Evolutionary conservation across 306 rosid genomes (phyloP), one percentile per base, ranked within the genome.

Genomic region (Argentina anserina): DNA sequence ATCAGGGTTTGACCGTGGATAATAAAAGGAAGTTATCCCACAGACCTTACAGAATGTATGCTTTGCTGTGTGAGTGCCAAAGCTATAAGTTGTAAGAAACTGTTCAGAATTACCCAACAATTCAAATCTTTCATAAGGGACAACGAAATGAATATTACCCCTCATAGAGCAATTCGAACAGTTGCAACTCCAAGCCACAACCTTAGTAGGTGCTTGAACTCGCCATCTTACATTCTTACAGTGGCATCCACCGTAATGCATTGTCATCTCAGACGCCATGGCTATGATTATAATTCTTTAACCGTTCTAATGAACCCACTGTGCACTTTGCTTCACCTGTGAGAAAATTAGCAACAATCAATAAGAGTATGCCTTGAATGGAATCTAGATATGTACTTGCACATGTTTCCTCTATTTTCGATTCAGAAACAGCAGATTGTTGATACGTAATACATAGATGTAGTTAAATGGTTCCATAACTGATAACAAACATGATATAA

Each of bases 1-100:
- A 79, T 93, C 97, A 14, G 94, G 97, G 74, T 93, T 93, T 9
- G 94, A 91, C 42, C 96, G 98, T 2, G 96, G 96, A 80, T 71
- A 50, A 71, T 78, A 93, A 77, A 91, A 93, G 4, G 98, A 93
- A 66, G 97, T 89, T 74, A 93, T 91, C 45, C 97, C 97, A 75
- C 98, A 93, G 46, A 81, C 78, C 69, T 85, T 93, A 50, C 97
- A 93, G 63, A 93, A 93, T 12, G 85, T 87, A 78, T 93, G 98
- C 76, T 87, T 93, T 47, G 94, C 98, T 18, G 86, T 85, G 64
- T 89, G 96, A 79, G 89, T 75, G 14, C 91, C 98, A 65, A 87
- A 93, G 28, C 91, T 85, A 75, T 91, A 93, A 47, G 96, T 87
- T 26, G 94, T 86, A 26, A 93, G 65, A 68, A 83, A 91, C 78